phyloP scores from a whole-genome alignment of 164 flowering plant genomes.

The Tinospora cordifolia region DNA sequence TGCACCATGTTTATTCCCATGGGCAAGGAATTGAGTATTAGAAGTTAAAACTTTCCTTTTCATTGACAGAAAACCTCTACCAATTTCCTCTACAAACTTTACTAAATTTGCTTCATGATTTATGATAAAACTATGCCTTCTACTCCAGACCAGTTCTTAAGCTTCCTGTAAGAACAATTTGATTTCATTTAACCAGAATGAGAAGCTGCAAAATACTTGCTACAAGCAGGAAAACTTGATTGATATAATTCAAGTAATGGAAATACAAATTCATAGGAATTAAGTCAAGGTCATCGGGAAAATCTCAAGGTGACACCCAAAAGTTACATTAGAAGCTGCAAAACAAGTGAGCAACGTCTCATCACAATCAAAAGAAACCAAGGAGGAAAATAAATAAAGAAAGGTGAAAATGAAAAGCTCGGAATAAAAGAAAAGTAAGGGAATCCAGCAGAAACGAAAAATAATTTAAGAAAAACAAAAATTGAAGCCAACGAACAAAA shows the following conservation, averaged over 20 bases:
- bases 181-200: background rate
- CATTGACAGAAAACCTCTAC: background rate
- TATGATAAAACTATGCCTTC: background rate
- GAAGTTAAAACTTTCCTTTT: background rate
- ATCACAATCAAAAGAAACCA: conserved; percentile 15
- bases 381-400: conserved; percentile 7
- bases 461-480: conserved; percentile 5
- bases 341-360: conserved; percentile 16
- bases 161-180: background rate
- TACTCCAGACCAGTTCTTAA: background rate
- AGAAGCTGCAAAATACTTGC: background rate
- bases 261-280: background rate
- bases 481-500: conserved; percentile 11
- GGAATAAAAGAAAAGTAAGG: background rate
- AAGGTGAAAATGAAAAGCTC: background rate
- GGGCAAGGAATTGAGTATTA: background rate
- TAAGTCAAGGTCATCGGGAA: background rate
- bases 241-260: background rate
- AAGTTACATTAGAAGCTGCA: conserved; percentile 5
- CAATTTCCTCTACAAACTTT: background rate
- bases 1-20: background rate
- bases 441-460: conserved; percentile 3
- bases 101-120: background rate
- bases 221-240: background rate
- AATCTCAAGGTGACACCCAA: background rate